Conservation (phyloP, 2,329 filamentous ascomycete genomes). For the Aspergillus aculeatus region DNA sequence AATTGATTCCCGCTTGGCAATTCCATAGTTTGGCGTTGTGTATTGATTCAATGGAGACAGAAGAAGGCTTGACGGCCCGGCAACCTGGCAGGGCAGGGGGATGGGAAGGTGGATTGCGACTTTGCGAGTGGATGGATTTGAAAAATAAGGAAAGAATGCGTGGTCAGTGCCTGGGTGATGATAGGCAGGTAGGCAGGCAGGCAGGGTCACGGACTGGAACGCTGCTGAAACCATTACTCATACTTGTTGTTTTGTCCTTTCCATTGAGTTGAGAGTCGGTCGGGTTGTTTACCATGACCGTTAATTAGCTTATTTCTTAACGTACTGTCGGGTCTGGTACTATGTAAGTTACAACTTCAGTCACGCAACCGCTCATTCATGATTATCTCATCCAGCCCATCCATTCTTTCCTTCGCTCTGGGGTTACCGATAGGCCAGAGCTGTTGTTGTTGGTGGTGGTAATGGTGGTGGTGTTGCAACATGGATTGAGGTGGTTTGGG, state of each 20-base stretch:
- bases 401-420: neutral
- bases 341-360: neutral
- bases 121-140: too few species aligned
- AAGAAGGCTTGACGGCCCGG: neutral
- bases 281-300: neutral
- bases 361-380: neutral
- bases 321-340: neutral
- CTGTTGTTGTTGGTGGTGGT: too few species aligned
- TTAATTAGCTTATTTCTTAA: too few species aligned
- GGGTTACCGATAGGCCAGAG: neutral
- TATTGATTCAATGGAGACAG: neutral
- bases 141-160: neutral
- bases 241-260: neutral
- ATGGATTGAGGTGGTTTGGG: too few species aligned
- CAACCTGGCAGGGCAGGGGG: slow-evolving; percentile 3
- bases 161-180: slow-evolving; percentile 4
- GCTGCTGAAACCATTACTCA: slow-evolving; percentile 2
- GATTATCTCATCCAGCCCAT: neutral
- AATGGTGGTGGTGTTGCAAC: too few species aligned
- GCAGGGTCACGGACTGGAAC: slow-evolving; percentile 5
- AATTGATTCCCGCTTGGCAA: neutral
- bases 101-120: too few species aligned
- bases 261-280: too few species aligned
- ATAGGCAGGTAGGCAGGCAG: slow-evolving; percentile 6
- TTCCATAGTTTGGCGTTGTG: neutral